Evolutionary conservation across 2,329 filamentous ascomycete genomes (phyloP).

Genomic region (Ilyonectria destructans): DNA sequence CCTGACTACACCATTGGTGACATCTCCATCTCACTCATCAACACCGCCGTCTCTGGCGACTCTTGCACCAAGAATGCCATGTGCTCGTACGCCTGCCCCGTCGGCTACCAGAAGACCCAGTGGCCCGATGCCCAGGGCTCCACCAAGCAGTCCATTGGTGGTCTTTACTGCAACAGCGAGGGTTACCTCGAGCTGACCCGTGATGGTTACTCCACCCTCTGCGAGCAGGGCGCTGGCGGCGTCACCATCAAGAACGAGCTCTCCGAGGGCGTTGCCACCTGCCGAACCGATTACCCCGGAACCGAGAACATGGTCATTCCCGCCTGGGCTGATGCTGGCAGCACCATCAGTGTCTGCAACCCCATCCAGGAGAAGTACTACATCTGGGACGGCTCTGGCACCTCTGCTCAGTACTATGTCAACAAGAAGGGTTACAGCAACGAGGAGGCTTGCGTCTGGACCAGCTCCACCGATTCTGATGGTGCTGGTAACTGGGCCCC

Average conservation of each 20-base stretch:
- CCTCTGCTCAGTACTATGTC: constrained; percentile 97
- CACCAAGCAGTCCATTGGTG: constrained; percentile 89
- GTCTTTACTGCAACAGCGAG: constrained; percentile 82
- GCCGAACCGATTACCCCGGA: constrained; percentile 97
- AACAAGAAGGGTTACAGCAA: constrained; percentile 83
- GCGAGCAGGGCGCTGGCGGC: constrained; percentile 79
- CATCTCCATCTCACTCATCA: constrained; percentile 75
- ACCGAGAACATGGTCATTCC: constrained; percentile 91
- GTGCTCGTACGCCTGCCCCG: constrained; percentile 95
- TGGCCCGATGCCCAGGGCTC: constrained; percentile 86
- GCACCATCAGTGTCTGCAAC: constrained; percentile 79
- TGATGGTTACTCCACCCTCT: constrained; percentile 77
- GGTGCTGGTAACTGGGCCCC: constrained; percentile 89
- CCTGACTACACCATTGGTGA: constrained; percentile 64
- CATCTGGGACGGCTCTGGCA: constrained; percentile 80
- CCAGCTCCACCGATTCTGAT: constrained; percentile 63
- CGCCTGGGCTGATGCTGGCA: constrained; percentile 74
- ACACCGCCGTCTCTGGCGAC: constrained; percentile 74
- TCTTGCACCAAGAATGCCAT: constrained; percentile 76
- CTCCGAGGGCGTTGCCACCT: constrained; percentile 77
- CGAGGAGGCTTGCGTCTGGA: constrained; percentile 84
- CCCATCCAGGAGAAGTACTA: constrained; percentile 83
- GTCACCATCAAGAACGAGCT: constrained; percentile 86
- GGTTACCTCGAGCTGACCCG: constrained; percentile 87
- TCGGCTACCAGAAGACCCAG: constrained; percentile 92